Evolutionary conservation across 2,329 filamentous ascomycete species (phyloP).

Genomic region (Neoarthrinium moseri): DNA sequence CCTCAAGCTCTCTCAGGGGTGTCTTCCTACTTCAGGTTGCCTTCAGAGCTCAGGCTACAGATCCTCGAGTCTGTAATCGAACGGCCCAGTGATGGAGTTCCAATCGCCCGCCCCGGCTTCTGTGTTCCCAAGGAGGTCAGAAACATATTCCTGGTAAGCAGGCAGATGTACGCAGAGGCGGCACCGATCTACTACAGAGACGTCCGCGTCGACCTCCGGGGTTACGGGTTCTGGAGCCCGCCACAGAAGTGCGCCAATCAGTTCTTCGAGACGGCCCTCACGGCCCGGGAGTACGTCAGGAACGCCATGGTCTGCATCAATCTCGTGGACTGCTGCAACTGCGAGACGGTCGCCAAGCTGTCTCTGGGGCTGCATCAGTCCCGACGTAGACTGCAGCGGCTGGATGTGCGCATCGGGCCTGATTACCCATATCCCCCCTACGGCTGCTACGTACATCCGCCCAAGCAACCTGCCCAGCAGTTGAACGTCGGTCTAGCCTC

Average conservation of each 20-base stretch:
- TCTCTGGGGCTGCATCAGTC: neutral
- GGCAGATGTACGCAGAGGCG: slow-evolving; percentile 1
- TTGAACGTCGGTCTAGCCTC: neutral
- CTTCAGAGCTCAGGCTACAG: neutral
- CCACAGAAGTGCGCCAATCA: neutral
- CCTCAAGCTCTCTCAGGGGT: too few species aligned
- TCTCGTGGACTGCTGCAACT: slow-evolving; percentile 1
- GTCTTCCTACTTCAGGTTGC: neutral
- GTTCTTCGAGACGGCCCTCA: neutral
- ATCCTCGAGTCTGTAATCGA: neutral
- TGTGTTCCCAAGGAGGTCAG: neutral
- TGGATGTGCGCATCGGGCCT: neutral
- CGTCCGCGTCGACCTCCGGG: neutral
- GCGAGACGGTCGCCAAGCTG: neutral
- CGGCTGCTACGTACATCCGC: slow-evolving; percentile 1
- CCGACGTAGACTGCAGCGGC: neutral
- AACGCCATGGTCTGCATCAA: neutral
- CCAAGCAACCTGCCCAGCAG: neutral
- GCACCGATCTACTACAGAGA: neutral
- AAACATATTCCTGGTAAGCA: slow-evolving; percentile 1
- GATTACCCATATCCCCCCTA: slow-evolving; percentile 1
- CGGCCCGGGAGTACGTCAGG: neutral
- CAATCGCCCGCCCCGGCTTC: neutral
- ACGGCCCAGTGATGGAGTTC: neutral
- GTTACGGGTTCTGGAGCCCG: neutral